Conservation (phyloP, 495 filamentous ascomycete genomes). For the Aspergillus saccharolyticus region DNA sequence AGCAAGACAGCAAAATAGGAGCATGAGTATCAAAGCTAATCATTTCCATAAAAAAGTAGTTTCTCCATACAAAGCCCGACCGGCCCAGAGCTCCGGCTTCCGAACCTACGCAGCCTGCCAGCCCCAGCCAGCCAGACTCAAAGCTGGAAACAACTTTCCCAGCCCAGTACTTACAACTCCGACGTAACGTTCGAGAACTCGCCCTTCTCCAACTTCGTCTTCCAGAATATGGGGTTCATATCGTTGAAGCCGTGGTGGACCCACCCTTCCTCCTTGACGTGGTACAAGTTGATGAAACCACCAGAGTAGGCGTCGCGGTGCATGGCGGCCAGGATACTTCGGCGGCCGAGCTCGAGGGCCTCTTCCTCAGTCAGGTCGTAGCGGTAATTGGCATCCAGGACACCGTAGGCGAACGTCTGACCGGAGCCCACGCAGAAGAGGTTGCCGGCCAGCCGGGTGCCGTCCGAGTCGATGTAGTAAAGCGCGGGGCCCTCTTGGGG, state of each 20-base stretch:
- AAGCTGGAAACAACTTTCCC: not conserved
- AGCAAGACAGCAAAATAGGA: too few relatives aligned
- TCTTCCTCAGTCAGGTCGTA: slow-evolving; percentile 84
- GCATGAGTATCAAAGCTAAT: slow-evolving; percentile 8
- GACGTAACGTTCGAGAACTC: slow-evolving; percentile 97
- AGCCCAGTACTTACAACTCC: slow-evolving; percentile 45
- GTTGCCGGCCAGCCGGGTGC: slow-evolving; percentile 86
- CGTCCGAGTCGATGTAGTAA: slow-evolving; percentile 99
- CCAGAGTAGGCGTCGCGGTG: slow-evolving; percentile 97
- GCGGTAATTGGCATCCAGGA: slow-evolving; percentile 88
- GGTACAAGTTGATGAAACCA: slow-evolving; percentile 97
- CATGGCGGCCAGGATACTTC: slow-evolving; percentile 94
- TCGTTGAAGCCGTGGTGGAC: slow-evolving; percentile 96
- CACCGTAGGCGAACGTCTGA: slow-evolving; percentile 98
- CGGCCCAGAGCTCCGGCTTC: too few relatives aligned
- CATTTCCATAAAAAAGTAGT: slow-evolving; percentile 3
- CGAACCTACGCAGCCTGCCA: too few relatives aligned
- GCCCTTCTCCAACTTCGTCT: slow-evolving; percentile 95
- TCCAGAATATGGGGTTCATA: slow-evolving; percentile 97
- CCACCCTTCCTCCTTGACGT: slow-evolving; percentile 98
- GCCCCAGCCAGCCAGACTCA: too few relatives aligned
- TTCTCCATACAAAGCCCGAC: slow-evolving; percentile 13
- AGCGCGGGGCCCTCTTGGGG: slow-evolving; percentile 93
- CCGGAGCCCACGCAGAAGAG: slow-evolving; percentile 97
- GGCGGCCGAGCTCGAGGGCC: slow-evolving; percentile 80